phyloP scores from a whole-genome alignment of 2,329 filamentous ascomycete genomes.

The Xylariales sp. region DNA sequence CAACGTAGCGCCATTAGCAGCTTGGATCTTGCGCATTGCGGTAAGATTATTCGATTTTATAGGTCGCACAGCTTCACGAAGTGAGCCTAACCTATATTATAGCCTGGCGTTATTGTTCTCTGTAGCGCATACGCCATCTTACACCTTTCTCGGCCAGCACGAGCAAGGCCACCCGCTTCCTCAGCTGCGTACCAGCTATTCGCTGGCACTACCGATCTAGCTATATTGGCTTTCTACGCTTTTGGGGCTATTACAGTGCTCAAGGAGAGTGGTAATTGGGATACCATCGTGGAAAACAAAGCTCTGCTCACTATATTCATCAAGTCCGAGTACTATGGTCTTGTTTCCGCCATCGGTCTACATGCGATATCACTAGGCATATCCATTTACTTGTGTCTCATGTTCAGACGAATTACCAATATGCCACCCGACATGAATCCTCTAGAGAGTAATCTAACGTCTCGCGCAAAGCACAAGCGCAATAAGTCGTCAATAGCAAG shows the following conservation, averaged over 20 bases:
- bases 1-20: slow-evolving; percentile 70
- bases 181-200: slow-evolving; percentile 92
- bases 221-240: slow-evolving; percentile 65
- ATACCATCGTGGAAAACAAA: slow-evolving; percentile 71
- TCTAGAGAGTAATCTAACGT: slow-evolving; percentile 85
- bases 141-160: slow-evolving; percentile 78
- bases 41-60: slow-evolving; percentile 61
- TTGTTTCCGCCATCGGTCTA: slow-evolving; percentile 71
- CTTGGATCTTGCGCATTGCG: slow-evolving; percentile 81
- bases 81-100: slow-evolving; percentile 40
- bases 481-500: slow-evolving; percentile 71
- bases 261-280: slow-evolving; percentile 67
- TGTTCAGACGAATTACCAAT: slow-evolving; percentile 83
- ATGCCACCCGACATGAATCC: slow-evolving; percentile 97
- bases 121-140: slow-evolving; percentile 83
- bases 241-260: slow-evolving; percentile 63
- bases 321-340: slow-evolving; percentile 74
- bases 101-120: slow-evolving; percentile 81
- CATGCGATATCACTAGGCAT: slow-evolving; percentile 77
- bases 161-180: slow-evolving; percentile 78
- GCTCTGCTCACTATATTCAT: slow-evolving; percentile 70
- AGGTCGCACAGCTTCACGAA: neutral
- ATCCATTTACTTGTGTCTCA: slow-evolving; percentile 78
- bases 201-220: slow-evolving; percentile 76
- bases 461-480: slow-evolving; percentile 76